Base-by-base conservation (phyloP, 75 land plant species). In the Pseudotsuga menziesii region DNA sequence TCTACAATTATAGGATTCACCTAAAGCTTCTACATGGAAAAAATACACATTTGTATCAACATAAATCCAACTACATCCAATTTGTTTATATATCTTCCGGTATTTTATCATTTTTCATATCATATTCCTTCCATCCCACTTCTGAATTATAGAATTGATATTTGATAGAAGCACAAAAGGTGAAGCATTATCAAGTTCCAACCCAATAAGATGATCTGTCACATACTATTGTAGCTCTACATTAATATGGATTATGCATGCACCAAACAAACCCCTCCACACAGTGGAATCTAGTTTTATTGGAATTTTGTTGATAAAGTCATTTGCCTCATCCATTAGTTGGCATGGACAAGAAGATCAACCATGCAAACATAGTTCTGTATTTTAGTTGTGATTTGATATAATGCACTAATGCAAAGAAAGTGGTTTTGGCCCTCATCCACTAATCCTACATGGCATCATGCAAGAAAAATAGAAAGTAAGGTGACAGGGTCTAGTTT, bases 361-460 rank as follows among this genome's bases (percentile, higher is more conserved):
- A 89, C 84, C 85, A 88, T 83, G 76, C 91, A 92, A 1, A 86
- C 88, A 84, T 87, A 90, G 57, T 89, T 86, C 77, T 92, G 92
- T 82, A 85, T 82, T 54, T 72, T 72, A 17, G 85, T 84, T 17
- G 62, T 26, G n/a, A 91, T 79, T 39, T 84, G 83, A 76, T 89
- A 75, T 13, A 79, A 62, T 32, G 36, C 61, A 29, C 59, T 72
- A 91, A 91, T 89, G 23, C 85, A 81, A 41, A 74, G 20, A 63
- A 89, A 92, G 52, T 81, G 59, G 9, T 82, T 60, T 56, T 52
- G 59, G 4, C 90, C 94, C 63, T 84, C 79, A 55, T 82, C 81
- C 32, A 83, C 75, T 60, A 85, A 25, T 22, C 92, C 92, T 23
- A 36, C 89, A 72, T 92, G 92, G 79, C 94, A 86, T 67, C 92